A percentile compares a stretch with the other conserved stretches of the same genome.
Conservation (phyloP, 805 yeast species). For the Scheffersomyces coipomensis region DNA sequence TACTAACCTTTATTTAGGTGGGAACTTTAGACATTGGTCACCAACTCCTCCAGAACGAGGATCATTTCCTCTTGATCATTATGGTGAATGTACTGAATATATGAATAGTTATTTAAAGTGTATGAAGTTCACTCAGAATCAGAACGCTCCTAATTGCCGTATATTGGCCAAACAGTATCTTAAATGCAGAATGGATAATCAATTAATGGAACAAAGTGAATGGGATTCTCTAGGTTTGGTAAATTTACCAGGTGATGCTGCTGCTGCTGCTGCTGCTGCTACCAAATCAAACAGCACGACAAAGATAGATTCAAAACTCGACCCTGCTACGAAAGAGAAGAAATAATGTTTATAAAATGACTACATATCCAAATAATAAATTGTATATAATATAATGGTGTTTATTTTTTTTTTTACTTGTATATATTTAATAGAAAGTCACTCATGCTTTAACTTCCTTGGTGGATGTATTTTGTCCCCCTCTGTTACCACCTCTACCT, state of each 20-base stretch:
- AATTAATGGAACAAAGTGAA: constrained; percentile 39
- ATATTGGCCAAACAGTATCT: constrained; percentile 77
- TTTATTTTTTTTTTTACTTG: neutral
- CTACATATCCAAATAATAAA: too few species aligned
- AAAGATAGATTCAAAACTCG: neutral
- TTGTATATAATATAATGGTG: too few species aligned
- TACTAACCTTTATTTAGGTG: constrained; percentile 16
- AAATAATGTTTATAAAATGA: too few species aligned
- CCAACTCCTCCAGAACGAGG: constrained; percentile 98
- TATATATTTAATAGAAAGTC: neutral
- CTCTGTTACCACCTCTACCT: constrained; percentile 12
- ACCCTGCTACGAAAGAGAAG: too few species aligned
- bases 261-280: neutral
- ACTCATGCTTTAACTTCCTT: neutral
- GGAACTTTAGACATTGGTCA: constrained; percentile 41
- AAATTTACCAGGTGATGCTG: constrained; percentile 37
- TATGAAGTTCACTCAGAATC: constrained; percentile 71
- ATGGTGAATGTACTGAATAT: constrained; percentile 71
- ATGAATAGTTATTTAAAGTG: constrained; percentile 80
- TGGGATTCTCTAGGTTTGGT: constrained; percentile 45
- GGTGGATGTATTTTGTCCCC: neutral
- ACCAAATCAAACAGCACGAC: neutral
- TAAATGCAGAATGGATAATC: constrained; percentile 84
- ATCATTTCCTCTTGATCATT: constrained; percentile 91
- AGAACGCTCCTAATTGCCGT: constrained; percentile 90